Evolutionary conservation across 2,329 filamentous ascomycete species (phyloP), one percentile per base, ranked within the genome.

Genomic region (Talaromyces sp.): DNA sequence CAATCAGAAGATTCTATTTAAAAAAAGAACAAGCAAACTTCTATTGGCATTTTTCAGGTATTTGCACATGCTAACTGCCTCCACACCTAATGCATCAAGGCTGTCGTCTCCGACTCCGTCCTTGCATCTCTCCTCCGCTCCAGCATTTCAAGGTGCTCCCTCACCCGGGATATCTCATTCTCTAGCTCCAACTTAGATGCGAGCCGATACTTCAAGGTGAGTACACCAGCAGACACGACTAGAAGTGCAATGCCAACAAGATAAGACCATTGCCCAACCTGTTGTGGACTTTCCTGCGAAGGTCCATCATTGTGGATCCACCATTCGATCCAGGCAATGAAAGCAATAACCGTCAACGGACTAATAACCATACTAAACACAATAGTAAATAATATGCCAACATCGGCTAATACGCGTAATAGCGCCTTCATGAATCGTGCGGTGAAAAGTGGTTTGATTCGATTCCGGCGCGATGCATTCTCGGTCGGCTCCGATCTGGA

Each of bases 181-280:
- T 73, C 65, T 46, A 67, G 58, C 48, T 70, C 72, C 4, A 49
- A 39, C 1, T 44, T 48, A 0, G 66, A 64, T 3, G 68, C 68
- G 6, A 70, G 44, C 11, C 52, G 46, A 35, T 69, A 65, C 37
- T 64, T 68, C 10, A 69, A 51, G 3, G 60, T 64, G 8, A 69
- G 14, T 11, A 70, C 57, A 0, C 41, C 56, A 1, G 66, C 67
- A 3, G 68, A 70, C 7, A 70, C 40, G 2, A 69, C 40, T 5
- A 71, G 50, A n/a, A 71, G 49, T 2, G 50, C 65, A 17, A 70
- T 60, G 3, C 65, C 61, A 4, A 65, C 64, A 6, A 67, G 36
- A 14, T 60, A 62, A 2, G 60, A 56, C 68, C 68, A 71, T 44
- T 71, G 68, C 8, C 66, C 68, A 11, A 71, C 68, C 37, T 70